Conservation (phyloP, 352 stramenopile genomes). For the Saprolegnia parasitica region DNA sequence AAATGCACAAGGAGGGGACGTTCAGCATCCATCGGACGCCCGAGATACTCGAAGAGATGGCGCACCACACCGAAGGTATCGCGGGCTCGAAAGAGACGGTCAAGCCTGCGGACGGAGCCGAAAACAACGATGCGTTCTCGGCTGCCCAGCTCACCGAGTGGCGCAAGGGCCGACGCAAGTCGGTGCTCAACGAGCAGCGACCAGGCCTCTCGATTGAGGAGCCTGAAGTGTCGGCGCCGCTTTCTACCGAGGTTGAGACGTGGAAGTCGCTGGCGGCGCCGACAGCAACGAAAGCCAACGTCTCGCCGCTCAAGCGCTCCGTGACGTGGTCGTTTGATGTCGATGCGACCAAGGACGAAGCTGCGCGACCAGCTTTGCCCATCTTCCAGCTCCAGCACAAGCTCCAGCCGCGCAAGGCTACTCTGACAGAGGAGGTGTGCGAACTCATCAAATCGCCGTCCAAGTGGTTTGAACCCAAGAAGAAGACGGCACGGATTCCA, state of each 20-base stretch:
- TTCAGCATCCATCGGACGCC: constrained; percentile 75
- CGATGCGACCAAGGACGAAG: constrained; percentile 41
- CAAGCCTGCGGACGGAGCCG: constrained; percentile 32
- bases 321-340: constrained; percentile 53
- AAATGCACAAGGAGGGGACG: constrained; percentile 71
- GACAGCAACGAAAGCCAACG: neutral
- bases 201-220: constrained; percentile 32
- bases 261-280: constrained; percentile 42
- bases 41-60: constrained; percentile 58
- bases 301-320: constrained; percentile 44
- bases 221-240: constrained; percentile 23
- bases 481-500: constrained; percentile 35
- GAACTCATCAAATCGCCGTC: constrained; percentile 52
- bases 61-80: constrained; percentile 60
- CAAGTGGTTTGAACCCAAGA: constrained; percentile 51
- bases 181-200: constrained; percentile 41
- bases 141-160: constrained; percentile 60
- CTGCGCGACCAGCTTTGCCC: constrained; percentile 15
- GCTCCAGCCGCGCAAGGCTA: constrained; percentile 40
- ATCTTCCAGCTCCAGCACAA: constrained; percentile 25
- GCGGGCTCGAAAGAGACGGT: constrained; percentile 44
- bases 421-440: constrained; percentile 59
- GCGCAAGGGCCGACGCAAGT: constrained; percentile 52
- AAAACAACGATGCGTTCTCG: constrained; percentile 39
- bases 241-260: constrained; percentile 30